Evolutionary conservation across 352 stramenopile genomes (phyloP), one percentile per base, ranked within the genome.

Genomic region (Phytophthora hybrid): DNA sequence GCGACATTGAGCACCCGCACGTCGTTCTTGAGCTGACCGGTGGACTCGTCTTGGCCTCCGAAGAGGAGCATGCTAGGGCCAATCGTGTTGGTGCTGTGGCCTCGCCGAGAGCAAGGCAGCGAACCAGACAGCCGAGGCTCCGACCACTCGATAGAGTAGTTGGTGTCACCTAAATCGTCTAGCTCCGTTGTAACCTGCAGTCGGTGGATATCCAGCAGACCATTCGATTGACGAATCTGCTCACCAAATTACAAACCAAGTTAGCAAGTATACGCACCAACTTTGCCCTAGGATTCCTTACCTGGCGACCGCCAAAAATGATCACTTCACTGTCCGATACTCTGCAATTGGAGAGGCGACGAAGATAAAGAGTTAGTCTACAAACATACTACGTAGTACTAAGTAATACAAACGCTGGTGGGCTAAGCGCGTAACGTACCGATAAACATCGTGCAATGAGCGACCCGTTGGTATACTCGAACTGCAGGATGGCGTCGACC

Each of bases 221-320:
- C 81, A 61, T 93, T 92, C 9, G 83, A 93, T 31, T 93, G 71
- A 0, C 85, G 66, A 16, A 94, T 89, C 88, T 94, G 46, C 13
- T 18, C 6, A 47, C 49, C 44, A 32, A 9, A 72, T 37, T 31
- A 23, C 47, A 16, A 19, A 31, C 29, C 29, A 23, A 52, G 1
- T 19, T 39, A 18, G 26, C 19, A 44, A 51, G n/a, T 41, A 13
- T 34, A 56, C 2, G 5, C 53, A 69, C 2, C 4, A 41, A 10
- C 9, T 57, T 39, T 32, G 13, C 29, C 34, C 21, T 31, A 13
- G 52, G 0, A 7, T 34, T 32, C 55, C 64, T 59, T 69, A 92
- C 88, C 78, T 93, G 85, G 18, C 84, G 85, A 0, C 88, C 88
- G 21, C 85, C 85, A 66, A 87, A 94, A 63, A 93, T 78, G 31